These are phyloP conservation scores for Xylariaceae sp. DNA, from an alignment of 2,329 filamentous ascomycete genomes.

Conservation along the genomic window DNA sequence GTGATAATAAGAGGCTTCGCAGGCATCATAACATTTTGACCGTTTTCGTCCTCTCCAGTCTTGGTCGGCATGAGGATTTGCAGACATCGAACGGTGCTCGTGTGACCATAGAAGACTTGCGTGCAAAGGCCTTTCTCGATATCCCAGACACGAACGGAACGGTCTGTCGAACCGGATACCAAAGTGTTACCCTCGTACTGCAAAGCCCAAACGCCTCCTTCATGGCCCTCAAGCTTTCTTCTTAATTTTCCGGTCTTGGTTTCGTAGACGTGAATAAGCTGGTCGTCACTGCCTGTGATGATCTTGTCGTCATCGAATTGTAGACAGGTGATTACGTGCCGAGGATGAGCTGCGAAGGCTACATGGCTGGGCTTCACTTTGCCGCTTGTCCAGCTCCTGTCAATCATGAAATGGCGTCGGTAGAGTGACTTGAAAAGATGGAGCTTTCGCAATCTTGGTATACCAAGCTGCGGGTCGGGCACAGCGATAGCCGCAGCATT, in stretches of 20 bases:
- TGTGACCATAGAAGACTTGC: slow-evolving; percentile 96
- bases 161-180: slow-evolving; percentile 92
- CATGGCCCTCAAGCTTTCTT: slow-evolving; percentile 83
- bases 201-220: slow-evolving; percentile 95
- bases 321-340: slow-evolving; percentile 94
- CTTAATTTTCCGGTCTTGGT: slow-evolving; percentile 87
- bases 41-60: slow-evolving; percentile 67
- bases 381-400: slow-evolving; percentile 86
- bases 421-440: slow-evolving; percentile 97
- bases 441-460: slow-evolving; percentile 73
- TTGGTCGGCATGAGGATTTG: slow-evolving; percentile 88
- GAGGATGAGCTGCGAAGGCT: slow-evolving; percentile 92
- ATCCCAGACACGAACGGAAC: slow-evolving; percentile 99
- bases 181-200: slow-evolving; percentile 94
- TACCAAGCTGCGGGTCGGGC: slow-evolving; percentile 74
- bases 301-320: slow-evolving; percentile 99
- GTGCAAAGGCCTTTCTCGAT: slow-evolving; percentile 90
- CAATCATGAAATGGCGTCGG: slow-evolving; percentile 85
- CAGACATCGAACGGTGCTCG: slow-evolving; percentile 91
- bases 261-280: slow-evolving; percentile 95
- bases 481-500: slow-evolving; percentile 79
- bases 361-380: slow-evolving; percentile 83
- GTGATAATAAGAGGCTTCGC: slow-evolving; percentile 96
- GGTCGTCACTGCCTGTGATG: slow-evolving; percentile 94
- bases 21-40: slow-evolving; percentile 80